Evolutionary conservation across 257 asterid species (phyloP).

Genomic region (Fraxinus cuspidata): DNA sequence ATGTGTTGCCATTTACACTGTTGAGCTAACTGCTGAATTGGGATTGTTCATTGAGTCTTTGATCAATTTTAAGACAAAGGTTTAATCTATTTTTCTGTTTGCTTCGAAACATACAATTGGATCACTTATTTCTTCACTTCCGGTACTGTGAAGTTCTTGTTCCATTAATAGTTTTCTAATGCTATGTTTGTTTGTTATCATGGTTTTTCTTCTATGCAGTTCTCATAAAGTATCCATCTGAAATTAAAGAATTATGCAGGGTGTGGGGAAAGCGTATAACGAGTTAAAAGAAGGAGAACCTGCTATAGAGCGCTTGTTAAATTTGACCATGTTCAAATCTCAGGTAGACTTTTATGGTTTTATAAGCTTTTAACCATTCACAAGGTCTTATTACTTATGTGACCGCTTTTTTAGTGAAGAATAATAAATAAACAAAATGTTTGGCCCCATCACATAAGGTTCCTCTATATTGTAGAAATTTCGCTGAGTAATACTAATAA

Average conservation of each 20-base stretch:
- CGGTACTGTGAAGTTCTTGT: conserved; percentile 14
- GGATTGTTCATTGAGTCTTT: neutral
- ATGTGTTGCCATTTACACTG: neutral
- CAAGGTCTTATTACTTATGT: conserved; percentile 3
- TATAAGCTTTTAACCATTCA: neutral
- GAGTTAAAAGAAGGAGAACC: conserved; percentile 98
- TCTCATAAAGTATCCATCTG: conserved; percentile 39
- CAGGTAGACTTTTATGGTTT: conserved; percentile 43
- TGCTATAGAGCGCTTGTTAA: conserved; percentile 81
- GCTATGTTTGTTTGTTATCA: conserved; percentile 30
- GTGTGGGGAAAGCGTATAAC: conserved; percentile 82
- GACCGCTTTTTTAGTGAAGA: neutral
- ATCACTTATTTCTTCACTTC: neutral
- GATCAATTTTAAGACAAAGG: neutral
- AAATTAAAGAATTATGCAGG: conserved; percentile 58
- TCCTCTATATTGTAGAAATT: conserved; percentile 4
- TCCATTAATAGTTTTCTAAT: conserved; percentile 19
- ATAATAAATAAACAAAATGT: neutral
- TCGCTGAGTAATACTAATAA: neutral
- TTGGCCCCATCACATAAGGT: neutral
- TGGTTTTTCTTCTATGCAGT: conserved; percentile 40
- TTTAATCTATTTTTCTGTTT: neutral
- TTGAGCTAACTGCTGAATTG: neutral
- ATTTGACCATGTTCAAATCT: conserved; percentile 58
- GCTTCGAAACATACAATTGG: conserved; percentile 3